Evolutionary conservation across 345 rosid genomes (phyloP).

Genomic region (Eucalyptus marginata): DNA sequence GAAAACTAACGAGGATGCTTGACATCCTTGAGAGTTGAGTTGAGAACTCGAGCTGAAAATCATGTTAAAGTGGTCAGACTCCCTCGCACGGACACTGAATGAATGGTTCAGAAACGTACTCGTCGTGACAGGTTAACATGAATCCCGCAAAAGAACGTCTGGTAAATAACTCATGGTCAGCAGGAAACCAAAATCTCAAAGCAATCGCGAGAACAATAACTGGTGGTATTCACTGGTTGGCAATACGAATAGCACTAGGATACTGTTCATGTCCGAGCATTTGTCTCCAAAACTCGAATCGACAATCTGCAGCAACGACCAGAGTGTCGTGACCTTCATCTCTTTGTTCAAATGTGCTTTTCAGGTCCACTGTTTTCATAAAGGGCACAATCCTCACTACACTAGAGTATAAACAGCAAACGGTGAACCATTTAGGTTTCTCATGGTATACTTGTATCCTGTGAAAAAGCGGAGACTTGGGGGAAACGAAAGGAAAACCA

Average conservation of each 20-base stretch:
- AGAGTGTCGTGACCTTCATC: neutral
- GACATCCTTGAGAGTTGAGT: neutral
- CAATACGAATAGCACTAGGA: neutral
- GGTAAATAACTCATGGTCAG: neutral
- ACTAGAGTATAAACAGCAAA: neutral
- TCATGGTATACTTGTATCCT: neutral
- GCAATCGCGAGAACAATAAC: neutral
- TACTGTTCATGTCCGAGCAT: neutral
- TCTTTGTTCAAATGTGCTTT: neutral
- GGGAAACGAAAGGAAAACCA: neutral
- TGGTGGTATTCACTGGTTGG: neutral
- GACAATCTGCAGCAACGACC: neutral
- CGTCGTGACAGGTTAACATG: neutral
- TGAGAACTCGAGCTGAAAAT: neutral
- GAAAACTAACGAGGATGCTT: neutral
- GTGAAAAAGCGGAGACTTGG: neutral
- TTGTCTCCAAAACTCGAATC: neutral
- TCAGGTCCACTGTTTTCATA: neutral
- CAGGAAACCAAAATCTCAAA: neutral
- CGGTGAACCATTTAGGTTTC: neutral
- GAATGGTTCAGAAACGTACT: neutral
- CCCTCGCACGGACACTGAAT: neutral
- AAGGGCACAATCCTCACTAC: neutral
- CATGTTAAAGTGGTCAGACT: neutral
- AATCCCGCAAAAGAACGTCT: neutral